These are phyloP conservation scores for Spergularia marina DNA, from an alignment of 148 eudicot species.

Conservation along the genomic window DNA sequence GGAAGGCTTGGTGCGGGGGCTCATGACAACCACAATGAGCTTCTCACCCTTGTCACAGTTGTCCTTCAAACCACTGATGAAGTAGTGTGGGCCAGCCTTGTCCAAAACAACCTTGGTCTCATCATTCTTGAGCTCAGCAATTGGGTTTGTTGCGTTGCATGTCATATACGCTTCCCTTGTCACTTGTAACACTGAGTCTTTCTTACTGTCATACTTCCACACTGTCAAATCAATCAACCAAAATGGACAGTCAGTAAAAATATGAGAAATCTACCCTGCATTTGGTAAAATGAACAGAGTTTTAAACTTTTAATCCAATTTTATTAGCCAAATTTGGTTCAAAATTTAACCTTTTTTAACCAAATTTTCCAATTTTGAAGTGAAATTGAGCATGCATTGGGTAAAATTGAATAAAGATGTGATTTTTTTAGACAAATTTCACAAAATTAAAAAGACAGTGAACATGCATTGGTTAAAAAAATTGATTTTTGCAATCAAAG, in stretches of 20 bases:
- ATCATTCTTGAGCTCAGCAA: conserved; percentile 46
- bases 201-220: conserved; percentile 50
- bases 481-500: no score
- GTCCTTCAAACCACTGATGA: conserved; percentile 55
- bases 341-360: no score
- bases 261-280: no score
- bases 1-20: conserved; percentile 25
- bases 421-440: no score
- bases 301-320: no score
- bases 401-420: no score
- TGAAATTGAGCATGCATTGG: no score
- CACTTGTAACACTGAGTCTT: conserved; percentile 66
- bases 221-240: conserved; percentile 27
- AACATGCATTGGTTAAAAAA: no score
- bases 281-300: not conserved
- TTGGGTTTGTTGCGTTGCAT: conserved; percentile 63
- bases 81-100: conserved; percentile 59
- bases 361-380: no score
- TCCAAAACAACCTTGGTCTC: conserved; percentile 43
- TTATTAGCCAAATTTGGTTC: no score
- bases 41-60: conserved; percentile 72
- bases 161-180: conserved; percentile 45
- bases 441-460: no score
- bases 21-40: conserved; percentile 62
- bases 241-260: not conserved